Base-by-base conservation (phyloP, 345 rosid genomes). In the Melastoma malabathricum region DNA sequence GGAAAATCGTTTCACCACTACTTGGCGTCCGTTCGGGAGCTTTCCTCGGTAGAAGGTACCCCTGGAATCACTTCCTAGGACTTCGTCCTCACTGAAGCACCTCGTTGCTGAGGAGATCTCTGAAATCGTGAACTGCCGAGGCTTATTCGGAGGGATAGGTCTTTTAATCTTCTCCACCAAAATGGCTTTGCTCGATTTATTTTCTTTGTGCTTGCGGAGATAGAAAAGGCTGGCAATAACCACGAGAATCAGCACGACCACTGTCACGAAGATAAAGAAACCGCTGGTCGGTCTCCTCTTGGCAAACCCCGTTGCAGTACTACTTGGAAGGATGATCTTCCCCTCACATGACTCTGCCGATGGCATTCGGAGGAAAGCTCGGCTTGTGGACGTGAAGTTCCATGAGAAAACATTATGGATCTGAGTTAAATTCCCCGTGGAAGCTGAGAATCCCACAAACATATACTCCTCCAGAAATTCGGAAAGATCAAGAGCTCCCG, bases 381-480 rank as follows among this genome's bases (percentile, higher is more conserved):
- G 77, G 65, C 73, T 77, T 2, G 64, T 68, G 18, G 77, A 55
- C 7, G 71, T 61, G 62, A 77, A 71, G 64, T 71, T 74, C 75
- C 83, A 68, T 0, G 79, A 69, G 14, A 53, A 67, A 7, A 71
- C 34, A n/a, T 50, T 61, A 41, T 77, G 79, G 51, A 74, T 64
- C 55, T 74, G 77, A 5, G 77, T 74, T 59, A 51, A 50, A 34
- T 69, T 71, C 2, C 79, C 77, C 3, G 73, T 77, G 18, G 83
- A 74, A 52, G 83, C 75, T 0, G 83, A 74, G 64, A 77, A 77
- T 39, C 83, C 79, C 10, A 77, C 62, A 38, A 77, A 77, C 75
- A 77, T 74, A 55, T 77, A 74, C 63, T 71, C 83, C 34, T 77
- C 71, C 15, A 77, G 65, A 67, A 58, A 61, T 4, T 71, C 75